phyloP scores from a whole-genome alignment of 2,329 filamentous ascomycete genomes.

The Claviceps sp. region DNA sequence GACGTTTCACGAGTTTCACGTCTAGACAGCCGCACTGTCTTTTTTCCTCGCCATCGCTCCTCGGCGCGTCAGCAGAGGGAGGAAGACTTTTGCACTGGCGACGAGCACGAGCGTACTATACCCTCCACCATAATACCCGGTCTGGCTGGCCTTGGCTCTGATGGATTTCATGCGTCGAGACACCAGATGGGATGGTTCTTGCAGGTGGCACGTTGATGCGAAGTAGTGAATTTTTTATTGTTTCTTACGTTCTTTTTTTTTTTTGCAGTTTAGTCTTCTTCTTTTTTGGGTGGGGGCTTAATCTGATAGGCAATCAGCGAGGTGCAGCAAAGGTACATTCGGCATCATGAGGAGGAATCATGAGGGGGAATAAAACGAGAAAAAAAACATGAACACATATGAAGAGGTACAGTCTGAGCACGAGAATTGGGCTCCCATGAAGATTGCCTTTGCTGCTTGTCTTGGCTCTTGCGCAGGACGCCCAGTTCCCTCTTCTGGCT shows the following conservation, averaged over 20 bases:
- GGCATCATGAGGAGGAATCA: not conserved
- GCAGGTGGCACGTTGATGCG: slow-evolving; percentile 2
- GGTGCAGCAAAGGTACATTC: not conserved
- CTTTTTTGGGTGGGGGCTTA: too few relatives aligned
- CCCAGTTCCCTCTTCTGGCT: too few relatives aligned
- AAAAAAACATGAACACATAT: not conserved
- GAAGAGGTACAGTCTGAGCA: not conserved
- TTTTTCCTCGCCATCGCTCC: slow-evolving; percentile 16
- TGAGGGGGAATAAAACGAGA: not conserved
- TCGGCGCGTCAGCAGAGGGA: slow-evolving; percentile 16
- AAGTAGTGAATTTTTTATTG: not conserved
- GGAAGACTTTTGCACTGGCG: slow-evolving; percentile 19
- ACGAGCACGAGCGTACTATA: slow-evolving; percentile 26
- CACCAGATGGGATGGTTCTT: not conserved
- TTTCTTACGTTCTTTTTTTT: not conserved
- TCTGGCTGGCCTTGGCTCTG: slow-evolving; percentile 19
- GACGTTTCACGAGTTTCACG: slow-evolving; percentile 32
- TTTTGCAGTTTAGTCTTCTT: not conserved
- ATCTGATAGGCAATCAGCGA: not conserved
- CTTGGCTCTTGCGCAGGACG: too few relatives aligned
- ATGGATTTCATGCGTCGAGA: slow-evolving; percentile 8
- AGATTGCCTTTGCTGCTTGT: too few relatives aligned
- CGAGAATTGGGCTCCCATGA: too few relatives aligned
- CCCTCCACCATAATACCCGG: slow-evolving; percentile 27
- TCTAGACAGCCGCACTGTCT: slow-evolving; percentile 30